A percentile compares a stretch with the other conserved stretches of the same genome.
Evolutionary conservation across 2,329 filamentous ascomycete genomes (phyloP).

Genomic region (Davidsoniella eucalypti): DNA sequence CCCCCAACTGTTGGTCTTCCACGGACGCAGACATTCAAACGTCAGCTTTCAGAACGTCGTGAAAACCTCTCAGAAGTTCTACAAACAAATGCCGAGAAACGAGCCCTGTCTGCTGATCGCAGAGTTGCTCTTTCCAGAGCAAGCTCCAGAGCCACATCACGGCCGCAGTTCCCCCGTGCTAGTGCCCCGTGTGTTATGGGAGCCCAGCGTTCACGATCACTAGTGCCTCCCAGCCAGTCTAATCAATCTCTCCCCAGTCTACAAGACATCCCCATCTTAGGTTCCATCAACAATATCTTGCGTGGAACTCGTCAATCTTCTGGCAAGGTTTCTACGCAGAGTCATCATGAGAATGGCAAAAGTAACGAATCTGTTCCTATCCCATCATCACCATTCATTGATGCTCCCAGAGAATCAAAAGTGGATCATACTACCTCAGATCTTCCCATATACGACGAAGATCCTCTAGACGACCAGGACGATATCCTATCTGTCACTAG

Average conservation of each 20-base stretch:
- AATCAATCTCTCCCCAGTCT: too few species aligned
- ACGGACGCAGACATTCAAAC: slow-evolving; percentile 60
- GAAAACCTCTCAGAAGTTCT: slow-evolving; percentile 53
- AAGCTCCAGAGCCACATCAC: slow-evolving; percentile 16
- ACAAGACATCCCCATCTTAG: background rate
- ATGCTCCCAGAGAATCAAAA: background rate
- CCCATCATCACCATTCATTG: slow-evolving; percentile 4
- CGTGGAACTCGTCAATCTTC: background rate
- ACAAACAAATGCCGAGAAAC: slow-evolving; percentile 47
- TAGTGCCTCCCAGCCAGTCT: too few species aligned
- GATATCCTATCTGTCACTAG: slow-evolving; percentile 4
- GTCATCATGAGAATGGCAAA: background rate
- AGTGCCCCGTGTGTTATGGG: slow-evolving; percentile 27
- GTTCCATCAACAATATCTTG: background rate
- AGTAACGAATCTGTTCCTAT: background rate
- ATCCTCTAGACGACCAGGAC: slow-evolving; percentile 1
- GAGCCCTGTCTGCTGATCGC: slow-evolving; percentile 51
- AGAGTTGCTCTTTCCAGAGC: slow-evolving; percentile 22
- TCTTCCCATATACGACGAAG: background rate
- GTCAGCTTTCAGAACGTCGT: slow-evolving; percentile 67
- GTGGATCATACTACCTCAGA: too few species aligned
- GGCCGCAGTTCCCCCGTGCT: slow-evolving; percentile 22
- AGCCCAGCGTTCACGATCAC: background rate
- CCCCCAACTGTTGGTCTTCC: slow-evolving; percentile 39
- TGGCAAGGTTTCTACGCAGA: background rate